Evolutionary conservation across 2,329 filamentous ascomycete genomes (phyloP).

Genomic region (Arthrobotrys iridis): DNA sequence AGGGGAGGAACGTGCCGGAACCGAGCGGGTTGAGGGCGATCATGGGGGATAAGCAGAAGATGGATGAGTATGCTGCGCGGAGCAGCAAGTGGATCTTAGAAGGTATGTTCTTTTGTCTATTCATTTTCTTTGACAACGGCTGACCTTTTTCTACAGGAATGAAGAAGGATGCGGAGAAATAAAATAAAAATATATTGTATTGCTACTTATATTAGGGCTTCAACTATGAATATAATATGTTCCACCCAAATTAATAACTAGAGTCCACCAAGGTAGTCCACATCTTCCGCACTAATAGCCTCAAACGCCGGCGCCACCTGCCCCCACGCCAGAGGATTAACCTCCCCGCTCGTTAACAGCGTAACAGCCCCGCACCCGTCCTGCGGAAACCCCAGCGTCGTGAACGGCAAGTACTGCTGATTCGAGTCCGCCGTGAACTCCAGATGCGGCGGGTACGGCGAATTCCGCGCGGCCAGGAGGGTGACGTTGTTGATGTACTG

Average conservation of each 20-base stretch:
- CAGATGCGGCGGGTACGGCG: neutral
- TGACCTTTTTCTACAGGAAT: slow-evolving; percentile 67
- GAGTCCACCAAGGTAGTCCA: neutral
- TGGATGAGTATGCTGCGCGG: slow-evolving; percentile 69
- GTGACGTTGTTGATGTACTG: neutral
- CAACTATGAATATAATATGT: too few species aligned
- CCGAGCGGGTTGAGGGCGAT: slow-evolving; percentile 69
- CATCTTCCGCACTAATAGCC: neutral
- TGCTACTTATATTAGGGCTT: too few species aligned
- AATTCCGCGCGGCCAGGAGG: neutral
- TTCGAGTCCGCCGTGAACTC: slow-evolving; percentile 2
- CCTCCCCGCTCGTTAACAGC: neutral
- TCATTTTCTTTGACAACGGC: slow-evolving; percentile 65
- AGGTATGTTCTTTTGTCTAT: slow-evolving; percentile 64
- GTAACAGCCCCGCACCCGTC: neutral
- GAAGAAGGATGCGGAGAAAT: slow-evolving; percentile 43
- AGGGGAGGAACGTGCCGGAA: slow-evolving; percentile 76
- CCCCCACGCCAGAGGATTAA: neutral
- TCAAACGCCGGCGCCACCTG: neutral
- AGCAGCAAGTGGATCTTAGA: slow-evolving; percentile 73
- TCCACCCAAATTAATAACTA: too few species aligned
- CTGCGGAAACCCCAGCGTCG: neutral
- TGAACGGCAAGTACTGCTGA: neutral
- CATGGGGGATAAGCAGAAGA: slow-evolving; percentile 63
- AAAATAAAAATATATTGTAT: slow-evolving; percentile 19